Evolutionary conservation across 768 basidiomycete genomes (phyloP).

Genomic region (Calocera viscosa): DNA sequence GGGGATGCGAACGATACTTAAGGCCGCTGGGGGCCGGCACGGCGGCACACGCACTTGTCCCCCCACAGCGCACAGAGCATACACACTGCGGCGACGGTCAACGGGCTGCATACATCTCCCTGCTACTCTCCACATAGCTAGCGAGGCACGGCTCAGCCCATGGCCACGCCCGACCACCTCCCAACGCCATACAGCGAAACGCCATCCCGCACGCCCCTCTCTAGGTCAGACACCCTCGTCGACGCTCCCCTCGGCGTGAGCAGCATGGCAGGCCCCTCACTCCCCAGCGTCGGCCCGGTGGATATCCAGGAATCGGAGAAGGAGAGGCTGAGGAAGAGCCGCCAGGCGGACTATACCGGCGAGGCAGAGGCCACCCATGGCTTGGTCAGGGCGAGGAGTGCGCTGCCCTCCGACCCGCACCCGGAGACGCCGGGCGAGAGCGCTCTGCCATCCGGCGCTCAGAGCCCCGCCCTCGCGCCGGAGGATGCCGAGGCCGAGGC

Average conservation of each 20-base stretch:
- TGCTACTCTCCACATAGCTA: background rate
- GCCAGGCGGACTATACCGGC: background rate
- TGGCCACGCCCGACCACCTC: background rate
- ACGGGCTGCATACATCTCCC: background rate
- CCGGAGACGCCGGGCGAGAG: background rate
- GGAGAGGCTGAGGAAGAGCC: background rate
- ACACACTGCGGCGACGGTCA: background rate
- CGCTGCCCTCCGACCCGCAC: constrained; percentile 5
- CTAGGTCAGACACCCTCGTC: background rate
- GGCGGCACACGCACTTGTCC: no score
- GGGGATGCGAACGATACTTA: no score
- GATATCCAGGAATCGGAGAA: background rate
- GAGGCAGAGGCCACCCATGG: background rate
- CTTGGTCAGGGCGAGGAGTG: background rate
- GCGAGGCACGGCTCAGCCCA: no score
- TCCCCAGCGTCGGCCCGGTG: background rate
- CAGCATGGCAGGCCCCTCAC: no score
- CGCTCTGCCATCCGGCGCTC: background rate
- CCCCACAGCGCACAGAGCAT: no score
- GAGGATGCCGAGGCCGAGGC: constrained; percentile 1
- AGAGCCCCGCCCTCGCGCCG: background rate
- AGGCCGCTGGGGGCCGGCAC: no score
- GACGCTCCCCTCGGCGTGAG: background rate
- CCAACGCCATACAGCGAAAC: background rate
- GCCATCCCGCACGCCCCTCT: background rate